Evolutionary conservation across 2,329 filamentous ascomycete genomes (phyloP).

Genomic region (Zymoseptoria pseudotritici): DNA sequence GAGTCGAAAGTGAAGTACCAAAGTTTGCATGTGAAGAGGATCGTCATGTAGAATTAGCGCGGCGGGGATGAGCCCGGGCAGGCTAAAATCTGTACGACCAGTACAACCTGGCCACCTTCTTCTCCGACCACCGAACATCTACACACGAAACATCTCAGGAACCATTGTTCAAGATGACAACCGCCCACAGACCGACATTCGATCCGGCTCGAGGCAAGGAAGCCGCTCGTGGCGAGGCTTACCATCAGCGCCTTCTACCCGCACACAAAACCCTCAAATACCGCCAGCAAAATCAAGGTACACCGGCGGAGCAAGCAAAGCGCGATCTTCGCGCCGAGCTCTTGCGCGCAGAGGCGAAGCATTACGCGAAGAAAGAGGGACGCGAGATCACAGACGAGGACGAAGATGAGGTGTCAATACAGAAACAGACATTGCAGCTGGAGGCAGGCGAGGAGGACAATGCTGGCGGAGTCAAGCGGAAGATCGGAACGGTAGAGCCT

Average conservation of each 20-base stretch:
- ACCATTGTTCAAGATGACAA: conserved; percentile 35
- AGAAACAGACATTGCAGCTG: conserved; percentile 35
- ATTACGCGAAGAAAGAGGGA: conserved; percentile 79
- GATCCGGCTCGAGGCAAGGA: conserved; percentile 95
- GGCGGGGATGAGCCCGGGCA: not conserved
- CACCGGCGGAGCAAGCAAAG: conserved; percentile 59
- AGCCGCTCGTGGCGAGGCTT: conserved; percentile 82
- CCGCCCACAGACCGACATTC: conserved; percentile 80
- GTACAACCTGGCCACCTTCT: not conserved
- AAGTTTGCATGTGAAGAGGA: conserved; percentile 1
- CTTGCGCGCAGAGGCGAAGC: conserved; percentile 75
- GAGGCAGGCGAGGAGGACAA: conserved; percentile 38
- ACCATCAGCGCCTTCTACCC: conserved; percentile 90
- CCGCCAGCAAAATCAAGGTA: conserved; percentile 82
- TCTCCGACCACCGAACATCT: not conserved
- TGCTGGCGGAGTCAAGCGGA: conserved; percentile 51
- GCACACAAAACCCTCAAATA: conserved; percentile 91
- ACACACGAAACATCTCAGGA: not conserved
- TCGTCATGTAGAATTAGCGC: not conserved
- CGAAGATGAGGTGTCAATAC: conserved; percentile 11
- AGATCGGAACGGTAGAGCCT: conserved; percentile 44
- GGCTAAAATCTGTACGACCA: not conserved
- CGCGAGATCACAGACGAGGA: conserved; percentile 37
- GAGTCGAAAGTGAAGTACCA: not conserved
- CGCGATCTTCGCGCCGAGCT: conserved; percentile 87